phyloP scores from a whole-genome alignment of 345 rosid species.

The Isatis tinctoria region DNA sequence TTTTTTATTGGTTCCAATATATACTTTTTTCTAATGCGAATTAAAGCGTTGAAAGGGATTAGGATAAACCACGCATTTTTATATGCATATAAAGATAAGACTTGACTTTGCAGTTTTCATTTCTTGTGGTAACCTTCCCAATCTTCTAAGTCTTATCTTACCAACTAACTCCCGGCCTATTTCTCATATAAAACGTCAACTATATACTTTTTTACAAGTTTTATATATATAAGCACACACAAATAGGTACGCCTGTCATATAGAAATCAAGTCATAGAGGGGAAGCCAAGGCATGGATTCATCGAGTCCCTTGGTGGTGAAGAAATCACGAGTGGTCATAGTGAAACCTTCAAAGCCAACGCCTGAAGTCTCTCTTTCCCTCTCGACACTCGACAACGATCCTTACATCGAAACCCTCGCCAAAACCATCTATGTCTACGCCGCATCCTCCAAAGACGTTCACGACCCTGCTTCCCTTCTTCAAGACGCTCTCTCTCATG shows the following conservation, averaged over 20 bases:
- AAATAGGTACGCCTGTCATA: neutral
- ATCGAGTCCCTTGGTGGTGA: slow-evolving; percentile 24
- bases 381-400: slow-evolving; percentile 54
- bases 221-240: neutral
- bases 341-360: slow-evolving; percentile 48
- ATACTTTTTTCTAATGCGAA: neutral
- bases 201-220: neutral
- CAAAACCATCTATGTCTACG: slow-evolving; percentile 46
- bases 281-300: slow-evolving; percentile 23
- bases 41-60: slow-evolving; percentile 3
- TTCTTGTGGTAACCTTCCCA: neutral
- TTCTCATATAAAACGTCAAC: neutral
- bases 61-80: slow-evolving; percentile 15
- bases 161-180: slow-evolving; percentile 22
- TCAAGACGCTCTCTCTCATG: slow-evolving; percentile 48
- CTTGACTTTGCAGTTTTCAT: slow-evolving; percentile 30
- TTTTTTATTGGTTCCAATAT: neutral
- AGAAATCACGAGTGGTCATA: slow-evolving; percentile 24
- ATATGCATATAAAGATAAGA: slow-evolving; percentile 7
- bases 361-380: slow-evolving; percentile 42
- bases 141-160: slow-evolving; percentile 34
- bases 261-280: neutral
- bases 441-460: neutral
- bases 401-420: slow-evolving; percentile 39
- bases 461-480: slow-evolving; percentile 37